phyloP scores from a whole-genome alignment of 139 green algal species.

The Klebsormidium nitens region DNA sequence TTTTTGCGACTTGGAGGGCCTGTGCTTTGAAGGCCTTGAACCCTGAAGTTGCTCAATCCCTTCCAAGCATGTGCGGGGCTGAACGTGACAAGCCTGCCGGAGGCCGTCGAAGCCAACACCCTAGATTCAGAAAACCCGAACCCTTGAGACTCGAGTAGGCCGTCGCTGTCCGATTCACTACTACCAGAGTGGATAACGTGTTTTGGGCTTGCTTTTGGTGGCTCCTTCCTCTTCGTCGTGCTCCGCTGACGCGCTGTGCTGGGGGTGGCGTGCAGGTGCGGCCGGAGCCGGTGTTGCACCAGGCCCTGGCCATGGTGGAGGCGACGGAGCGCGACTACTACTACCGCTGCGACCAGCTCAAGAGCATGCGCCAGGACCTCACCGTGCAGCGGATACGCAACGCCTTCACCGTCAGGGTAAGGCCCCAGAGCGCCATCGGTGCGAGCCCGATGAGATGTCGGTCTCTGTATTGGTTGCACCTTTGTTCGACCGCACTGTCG shows the following conservation, averaged over 20 bases:
- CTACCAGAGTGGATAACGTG: no score
- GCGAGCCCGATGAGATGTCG: no score
- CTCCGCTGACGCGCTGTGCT: neutral
- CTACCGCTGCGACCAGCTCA: conserved; percentile 68
- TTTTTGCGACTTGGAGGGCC: neutral
- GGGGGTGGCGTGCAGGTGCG: conserved; percentile 21
- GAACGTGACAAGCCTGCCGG: no score
- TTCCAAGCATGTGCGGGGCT: no score
- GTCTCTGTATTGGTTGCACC: no score
- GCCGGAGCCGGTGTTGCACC: conserved; percentile 42
- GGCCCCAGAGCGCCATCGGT: neutral
- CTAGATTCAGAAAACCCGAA: no score
- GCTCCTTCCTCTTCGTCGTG: neutral
- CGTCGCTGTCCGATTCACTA: no score
- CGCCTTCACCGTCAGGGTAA: conserved; percentile 30
- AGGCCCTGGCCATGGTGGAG: conserved; percentile 43
- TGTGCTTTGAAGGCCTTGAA: conserved; percentile 7
- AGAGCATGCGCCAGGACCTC: conserved; percentile 68
- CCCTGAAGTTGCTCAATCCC: no score
- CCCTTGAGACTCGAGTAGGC: no score
- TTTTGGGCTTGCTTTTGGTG: no score
- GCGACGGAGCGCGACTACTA: conserved; percentile 40
- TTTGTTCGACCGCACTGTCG: no score
- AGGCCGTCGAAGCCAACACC: no score
- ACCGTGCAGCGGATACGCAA: conserved; percentile 66